Evolutionary conservation across 495 filamentous ascomycete species (phyloP).

Genomic region (Aspergillus mulundensis): DNA sequence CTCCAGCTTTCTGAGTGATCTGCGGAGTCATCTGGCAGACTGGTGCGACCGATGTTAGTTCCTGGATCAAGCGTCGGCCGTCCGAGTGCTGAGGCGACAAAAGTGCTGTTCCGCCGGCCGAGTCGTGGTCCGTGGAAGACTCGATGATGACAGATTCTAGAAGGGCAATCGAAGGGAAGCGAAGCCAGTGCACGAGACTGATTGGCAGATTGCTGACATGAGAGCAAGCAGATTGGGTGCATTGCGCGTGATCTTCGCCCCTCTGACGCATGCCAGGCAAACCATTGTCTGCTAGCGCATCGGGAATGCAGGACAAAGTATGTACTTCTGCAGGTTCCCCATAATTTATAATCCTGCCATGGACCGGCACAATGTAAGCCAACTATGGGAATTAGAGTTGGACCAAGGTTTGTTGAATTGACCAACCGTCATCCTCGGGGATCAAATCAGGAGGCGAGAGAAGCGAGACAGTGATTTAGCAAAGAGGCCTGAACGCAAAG

Average conservation of each 20-base stretch:
- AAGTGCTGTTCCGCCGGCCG: background rate
- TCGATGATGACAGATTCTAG: background rate
- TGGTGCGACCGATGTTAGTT: too few relatives aligned
- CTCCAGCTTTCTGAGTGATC: too few relatives aligned
- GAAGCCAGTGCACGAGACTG: background rate
- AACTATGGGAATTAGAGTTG: constrained; percentile 8
- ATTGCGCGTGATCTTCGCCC: background rate
- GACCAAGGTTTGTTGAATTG: background rate
- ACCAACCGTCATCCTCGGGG: background rate
- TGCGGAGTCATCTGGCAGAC: too few relatives aligned
- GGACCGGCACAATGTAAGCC: background rate
- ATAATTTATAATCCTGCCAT: background rate
- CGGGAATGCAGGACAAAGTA: background rate
- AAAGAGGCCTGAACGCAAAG: background rate
- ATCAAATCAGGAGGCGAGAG: background rate
- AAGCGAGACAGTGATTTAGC: background rate
- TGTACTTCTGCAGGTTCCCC: constrained; percentile 2
- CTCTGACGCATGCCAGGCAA: background rate
- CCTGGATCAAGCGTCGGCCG: too few relatives aligned
- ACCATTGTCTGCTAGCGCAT: background rate
- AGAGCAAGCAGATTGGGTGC: background rate
- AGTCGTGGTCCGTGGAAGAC: background rate
- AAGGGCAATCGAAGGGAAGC: background rate
- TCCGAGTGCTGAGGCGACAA: background rate
- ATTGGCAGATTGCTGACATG: background rate